Percentiles rank a stretch among this genome's conserved stretches.
phyloP scores from a whole-genome alignment of 208 protist species.

The Leishmania lainsoni region DNA sequence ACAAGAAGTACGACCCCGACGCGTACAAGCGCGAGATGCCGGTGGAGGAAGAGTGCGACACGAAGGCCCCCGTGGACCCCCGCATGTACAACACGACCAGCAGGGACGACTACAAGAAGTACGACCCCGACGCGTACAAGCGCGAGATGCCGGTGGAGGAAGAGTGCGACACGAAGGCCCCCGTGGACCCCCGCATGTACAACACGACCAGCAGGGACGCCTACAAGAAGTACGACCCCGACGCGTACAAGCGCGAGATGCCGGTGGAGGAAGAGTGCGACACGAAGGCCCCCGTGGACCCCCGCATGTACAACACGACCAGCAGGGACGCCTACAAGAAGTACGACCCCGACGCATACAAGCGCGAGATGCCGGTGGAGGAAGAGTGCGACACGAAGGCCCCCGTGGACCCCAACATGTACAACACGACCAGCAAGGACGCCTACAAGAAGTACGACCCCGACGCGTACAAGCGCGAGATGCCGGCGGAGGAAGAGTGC shows the following conservation, averaged over 20 bases:
- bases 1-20: conserved; percentile 11
- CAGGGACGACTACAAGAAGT: neutral
- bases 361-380: neutral
- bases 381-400: neutral
- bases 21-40: neutral
- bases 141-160: neutral
- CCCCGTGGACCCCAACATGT: neutral
- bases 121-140: neutral
- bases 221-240: neutral
- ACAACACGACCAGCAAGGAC: neutral
- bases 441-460: neutral
- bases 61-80: neutral
- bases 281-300: neutral
- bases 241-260: neutral
- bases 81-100: neutral
- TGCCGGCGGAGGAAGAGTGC: neutral
- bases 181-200: neutral
- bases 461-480: neutral
- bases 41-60: neutral
- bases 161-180: neutral
- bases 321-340: neutral
- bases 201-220: neutral
- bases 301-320: neutral
- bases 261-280: neutral
- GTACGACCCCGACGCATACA: neutral